Evolutionary conservation across 2,329 filamentous ascomycete genomes (phyloP), one percentile per base, ranked within the genome.

Genomic region (Fusarium sp.): DNA sequence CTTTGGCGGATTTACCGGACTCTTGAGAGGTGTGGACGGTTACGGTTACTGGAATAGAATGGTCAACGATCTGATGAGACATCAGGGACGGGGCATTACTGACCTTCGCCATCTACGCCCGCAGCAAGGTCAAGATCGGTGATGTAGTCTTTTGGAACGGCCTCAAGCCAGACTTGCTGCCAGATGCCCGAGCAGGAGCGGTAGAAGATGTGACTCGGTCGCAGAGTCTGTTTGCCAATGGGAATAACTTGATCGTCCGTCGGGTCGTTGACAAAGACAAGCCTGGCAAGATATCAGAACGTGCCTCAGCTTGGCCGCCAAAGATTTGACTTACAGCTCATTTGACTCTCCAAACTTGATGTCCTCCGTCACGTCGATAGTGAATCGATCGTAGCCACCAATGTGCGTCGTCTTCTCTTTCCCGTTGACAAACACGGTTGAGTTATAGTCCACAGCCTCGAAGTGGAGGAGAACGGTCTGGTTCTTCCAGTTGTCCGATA

Each of bases 101-200:
- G 3, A 52, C 71, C 71, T 59, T 64, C 35, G 9, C 71, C 71
- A 2, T 73, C 59, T 33, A 67, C 43, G 85, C 88, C 86, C 1
- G 90, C 91, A 32, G 85, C 80, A 21, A 93, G 76, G 69, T 93
- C 88, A 5, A 93, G 81, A 44, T 87, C 84, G 0, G 86, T 87
- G 61, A 93, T 87, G 73, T 90, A 83, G 56, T 88, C 85, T 0
- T 81, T 70, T 0, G 91, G 89, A 0, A 87, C 90, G n/a, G 88
- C 85, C 78, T 92, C 89, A 4, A 94, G 82, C 92, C 92, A 94
- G 0, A 94, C 92, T 23, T 86, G 87, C 78, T 93, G 92, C 92
- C 92, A 94, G 71, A 94, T 93, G 9, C 92, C 92, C 38, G 90
- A 91, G 78, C 91, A 94, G 1, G 92, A 89, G 1, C 89, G 90